These are phyloP conservation scores for Furcasterigmium sp. DNA, from an alignment of 2,329 filamentous ascomycete species.

Conservation along the genomic window DNA sequence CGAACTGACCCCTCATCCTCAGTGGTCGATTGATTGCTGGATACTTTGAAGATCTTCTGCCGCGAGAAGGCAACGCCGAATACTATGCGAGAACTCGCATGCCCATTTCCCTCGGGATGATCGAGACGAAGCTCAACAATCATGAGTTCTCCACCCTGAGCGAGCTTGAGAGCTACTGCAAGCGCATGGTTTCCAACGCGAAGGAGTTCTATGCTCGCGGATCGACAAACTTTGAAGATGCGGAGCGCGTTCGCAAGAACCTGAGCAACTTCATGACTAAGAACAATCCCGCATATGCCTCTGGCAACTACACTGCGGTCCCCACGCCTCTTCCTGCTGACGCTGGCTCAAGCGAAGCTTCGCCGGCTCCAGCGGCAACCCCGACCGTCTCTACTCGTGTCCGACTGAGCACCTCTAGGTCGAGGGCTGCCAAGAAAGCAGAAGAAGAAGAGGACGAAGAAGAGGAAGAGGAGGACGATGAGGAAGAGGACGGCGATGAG, in stretches of 20 bases:
- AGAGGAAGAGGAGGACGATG: slow-evolving; percentile 19
- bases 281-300: slow-evolving; percentile 76
- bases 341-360: slow-evolving; percentile 12
- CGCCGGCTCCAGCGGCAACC: background rate
- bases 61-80: slow-evolving; percentile 57
- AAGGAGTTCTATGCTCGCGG: slow-evolving; percentile 76
- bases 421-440: slow-evolving; percentile 16
- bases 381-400: slow-evolving; percentile 1
- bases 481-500: slow-evolving; percentile 23
- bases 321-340: slow-evolving; percentile 68
- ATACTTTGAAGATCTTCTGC: slow-evolving; percentile 69
- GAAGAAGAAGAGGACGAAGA: slow-evolving; percentile 18
- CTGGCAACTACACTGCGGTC: slow-evolving; percentile 58
- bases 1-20: slow-evolving; percentile 1
- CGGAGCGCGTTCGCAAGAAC: slow-evolving; percentile 80
- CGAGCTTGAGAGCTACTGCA: slow-evolving; percentile 76
- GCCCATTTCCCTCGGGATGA: slow-evolving; percentile 71
- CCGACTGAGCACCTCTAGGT: slow-evolving; percentile 6
- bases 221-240: slow-evolving; percentile 72
- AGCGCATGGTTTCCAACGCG: slow-evolving; percentile 81
- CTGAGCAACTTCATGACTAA: slow-evolving; percentile 85
- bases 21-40: slow-evolving; percentile 71
- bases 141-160: slow-evolving; percentile 66
- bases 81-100: slow-evolving; percentile 76
- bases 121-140: slow-evolving; percentile 68